Percentiles rank a stretch among this genome's conserved stretches.
Conservation (phyloP, 441 rosid species). For the Pelargonium australe region DNA sequence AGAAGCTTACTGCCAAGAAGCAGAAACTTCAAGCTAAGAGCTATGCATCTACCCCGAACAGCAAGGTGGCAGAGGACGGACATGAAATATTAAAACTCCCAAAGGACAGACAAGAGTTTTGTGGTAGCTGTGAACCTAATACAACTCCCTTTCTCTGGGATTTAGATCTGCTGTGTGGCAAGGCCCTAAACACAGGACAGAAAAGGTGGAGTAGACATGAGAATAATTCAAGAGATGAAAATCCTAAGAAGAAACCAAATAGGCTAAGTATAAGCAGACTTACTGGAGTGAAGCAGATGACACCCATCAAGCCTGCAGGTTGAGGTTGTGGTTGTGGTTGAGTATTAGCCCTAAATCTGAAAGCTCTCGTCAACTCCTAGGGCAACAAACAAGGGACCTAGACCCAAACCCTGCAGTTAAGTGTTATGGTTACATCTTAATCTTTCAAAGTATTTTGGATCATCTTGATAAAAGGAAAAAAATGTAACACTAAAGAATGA, state of each 20-base stretch:
- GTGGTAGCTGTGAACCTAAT: constrained; percentile 25
- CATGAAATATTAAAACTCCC: constrained; percentile 1
- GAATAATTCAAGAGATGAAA: constrained; percentile 28
- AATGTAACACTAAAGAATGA: constrained; percentile 17
- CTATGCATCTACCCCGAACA: neutral
- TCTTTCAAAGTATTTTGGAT: constrained; percentile 25
- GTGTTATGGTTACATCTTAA: constrained; percentile 29
- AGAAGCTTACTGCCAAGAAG: too few species aligned
- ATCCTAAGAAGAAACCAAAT: constrained; percentile 39
- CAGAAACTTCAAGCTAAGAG: neutral
- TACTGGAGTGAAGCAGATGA: constrained; percentile 45
- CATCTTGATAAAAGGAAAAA: constrained; percentile 26
- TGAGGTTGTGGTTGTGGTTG: constrained; percentile 27
- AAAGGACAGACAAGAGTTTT: neutral
- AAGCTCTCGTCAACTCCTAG: constrained; percentile 47
- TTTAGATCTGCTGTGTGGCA: constrained; percentile 21
- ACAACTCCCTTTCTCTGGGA: constrained; percentile 19
- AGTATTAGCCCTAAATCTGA: constrained; percentile 40
- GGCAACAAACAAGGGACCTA: constrained; percentile 40
- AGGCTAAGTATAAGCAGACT: constrained; percentile 39
- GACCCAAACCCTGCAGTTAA: constrained; percentile 50
- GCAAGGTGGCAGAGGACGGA: neutral
- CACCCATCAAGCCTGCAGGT: constrained; percentile 43
- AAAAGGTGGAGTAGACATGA: constrained; percentile 28
- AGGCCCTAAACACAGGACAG: constrained; percentile 24